These are phyloP conservation scores for Fusarium sp. DNA, from an alignment of 2,329 filamentous ascomycete genomes.

Conservation along the genomic window DNA sequence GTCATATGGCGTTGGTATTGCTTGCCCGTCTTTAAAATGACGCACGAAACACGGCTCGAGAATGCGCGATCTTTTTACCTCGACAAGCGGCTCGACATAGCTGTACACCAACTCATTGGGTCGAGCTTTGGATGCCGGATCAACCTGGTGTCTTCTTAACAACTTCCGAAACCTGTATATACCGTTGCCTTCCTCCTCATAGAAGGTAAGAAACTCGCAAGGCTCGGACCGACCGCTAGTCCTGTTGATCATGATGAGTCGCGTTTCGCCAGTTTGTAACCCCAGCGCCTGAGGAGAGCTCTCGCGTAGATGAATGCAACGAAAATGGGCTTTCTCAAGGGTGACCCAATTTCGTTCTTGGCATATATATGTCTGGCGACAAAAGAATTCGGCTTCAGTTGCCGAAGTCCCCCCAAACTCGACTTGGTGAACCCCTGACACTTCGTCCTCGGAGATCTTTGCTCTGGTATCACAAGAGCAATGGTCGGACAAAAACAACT, in stretches of 20 bases:
- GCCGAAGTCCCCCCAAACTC: constrained; percentile 65
- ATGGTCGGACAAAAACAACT: constrained; percentile 80
- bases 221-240: constrained; percentile 62
- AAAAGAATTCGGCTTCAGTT: constrained; percentile 66
- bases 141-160: constrained; percentile 57
- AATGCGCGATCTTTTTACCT: constrained; percentile 55
- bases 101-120: constrained; percentile 71
- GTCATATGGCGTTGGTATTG: constrained; percentile 71
- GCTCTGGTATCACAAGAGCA: constrained; percentile 71
- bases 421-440: constrained; percentile 67
- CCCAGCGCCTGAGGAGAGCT: constrained; percentile 24
- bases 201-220: constrained; percentile 63
- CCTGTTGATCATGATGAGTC: constrained; percentile 57
- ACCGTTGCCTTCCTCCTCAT: constrained; percentile 22
- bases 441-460: constrained; percentile 63
- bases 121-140: constrained; percentile 47
- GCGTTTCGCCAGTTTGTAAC: constrained; percentile 67
- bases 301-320: constrained; percentile 56
- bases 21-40: constrained; percentile 57
- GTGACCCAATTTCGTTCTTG: constrained; percentile 70
- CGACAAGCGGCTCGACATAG: constrained; percentile 49
- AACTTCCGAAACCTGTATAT: constrained; percentile 61
- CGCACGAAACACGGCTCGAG: constrained; percentile 69
- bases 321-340: constrained; percentile 64
- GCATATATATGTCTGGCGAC: constrained; percentile 75